Conservation (phyloP, 345 rosid genomes). For the Lumnitzera racemosa region DNA sequence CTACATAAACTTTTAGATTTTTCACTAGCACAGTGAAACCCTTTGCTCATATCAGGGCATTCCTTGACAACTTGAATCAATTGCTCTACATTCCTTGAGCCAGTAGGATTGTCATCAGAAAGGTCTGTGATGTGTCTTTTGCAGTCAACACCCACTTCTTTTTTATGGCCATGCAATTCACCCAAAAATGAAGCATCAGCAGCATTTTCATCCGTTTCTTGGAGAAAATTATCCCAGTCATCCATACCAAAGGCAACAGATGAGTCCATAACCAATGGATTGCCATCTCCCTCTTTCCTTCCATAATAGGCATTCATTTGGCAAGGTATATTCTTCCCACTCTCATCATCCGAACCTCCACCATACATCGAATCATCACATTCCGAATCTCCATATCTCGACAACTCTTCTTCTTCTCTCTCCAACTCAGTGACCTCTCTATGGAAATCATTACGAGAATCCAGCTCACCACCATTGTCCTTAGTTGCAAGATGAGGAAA, state of each 20-base stretch:
- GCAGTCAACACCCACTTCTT: slow-evolving; percentile 21
- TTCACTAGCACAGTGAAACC: slow-evolving; percentile 24
- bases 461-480: slow-evolving; percentile 17
- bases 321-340: slow-evolving; percentile 18
- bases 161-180: slow-evolving; percentile 20
- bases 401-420: slow-evolving; percentile 28
- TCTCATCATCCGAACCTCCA: slow-evolving; percentile 45
- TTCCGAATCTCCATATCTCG: slow-evolving; percentile 42
- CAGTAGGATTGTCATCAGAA: slow-evolving; percentile 9
- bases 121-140: slow-evolving; percentile 11
- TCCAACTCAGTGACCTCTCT: slow-evolving; percentile 14
- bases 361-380: slow-evolving; percentile 56
- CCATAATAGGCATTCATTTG: slow-evolving; percentile 18
- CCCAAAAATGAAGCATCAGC: slow-evolving; percentile 27
- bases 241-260: slow-evolving; percentile 80
- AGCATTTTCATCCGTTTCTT: slow-evolving; percentile 35
- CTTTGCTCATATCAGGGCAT: slow-evolving; percentile 12
- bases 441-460: slow-evolving; percentile 13
- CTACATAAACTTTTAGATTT: slow-evolving; percentile 14
- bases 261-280: slow-evolving; percentile 61
- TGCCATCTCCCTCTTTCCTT: slow-evolving; percentile 25
- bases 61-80: slow-evolving; percentile 18
- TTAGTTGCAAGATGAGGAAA: slow-evolving; percentile 9
- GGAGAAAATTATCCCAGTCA: slow-evolving; percentile 92
- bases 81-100: slow-evolving; percentile 21